Base-by-base conservation (phyloP, 192 early-diverging fungal species). In the Oehlia diaphana region DNA sequence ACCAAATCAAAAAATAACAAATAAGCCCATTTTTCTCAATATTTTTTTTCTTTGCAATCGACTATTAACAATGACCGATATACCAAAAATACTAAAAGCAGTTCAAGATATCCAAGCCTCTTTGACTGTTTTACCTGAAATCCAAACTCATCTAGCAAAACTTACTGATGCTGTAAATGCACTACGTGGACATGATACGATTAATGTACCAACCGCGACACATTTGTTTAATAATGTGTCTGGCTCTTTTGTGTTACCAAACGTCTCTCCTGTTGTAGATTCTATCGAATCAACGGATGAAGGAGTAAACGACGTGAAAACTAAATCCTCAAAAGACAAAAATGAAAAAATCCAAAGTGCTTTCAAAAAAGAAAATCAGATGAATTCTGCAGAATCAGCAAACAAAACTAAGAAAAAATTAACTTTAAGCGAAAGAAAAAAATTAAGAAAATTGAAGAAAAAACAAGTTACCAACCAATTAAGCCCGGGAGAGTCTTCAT, bases 91-190 rank as follows among this genome's bases (percentile, higher is more conserved):
- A 39, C 6, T 76, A 23, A 61, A 76, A 19, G 19, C 73, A 2
- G 33, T 74, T 19, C 23, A 62, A 44, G 74, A 76, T 61, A 76
- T 76, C 14, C 50, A 63, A 63, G n/a, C 35, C 14, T 61, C 74
- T 2, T 76, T 76, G 35, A 10, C 62, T 37, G n/a, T 76, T 35
- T 42, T 76, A 63, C 74, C 74, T 33, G 74, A 76, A 39, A 61
- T 76, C 6, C 33, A 63, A 76, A 37, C 4, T 23, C 23, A 64
- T 14, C 9, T 76, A 37, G 61, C 31, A 63, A 63, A 42, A 63
- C 31, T 76, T 28, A 61, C 74, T 3, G 61, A 76, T n/a, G 53
- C 74, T 7, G 47, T 76, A 9, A 53, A 44, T 2, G 26, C 50
- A 4, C 26, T 74, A 9, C 14, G 19, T 5, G 31, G 26, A 26